Percentiles rank a stretch among this genome's conserved stretches.
Conservation (phyloP, 805 yeast species). For the Priceomyces castillae region DNA sequence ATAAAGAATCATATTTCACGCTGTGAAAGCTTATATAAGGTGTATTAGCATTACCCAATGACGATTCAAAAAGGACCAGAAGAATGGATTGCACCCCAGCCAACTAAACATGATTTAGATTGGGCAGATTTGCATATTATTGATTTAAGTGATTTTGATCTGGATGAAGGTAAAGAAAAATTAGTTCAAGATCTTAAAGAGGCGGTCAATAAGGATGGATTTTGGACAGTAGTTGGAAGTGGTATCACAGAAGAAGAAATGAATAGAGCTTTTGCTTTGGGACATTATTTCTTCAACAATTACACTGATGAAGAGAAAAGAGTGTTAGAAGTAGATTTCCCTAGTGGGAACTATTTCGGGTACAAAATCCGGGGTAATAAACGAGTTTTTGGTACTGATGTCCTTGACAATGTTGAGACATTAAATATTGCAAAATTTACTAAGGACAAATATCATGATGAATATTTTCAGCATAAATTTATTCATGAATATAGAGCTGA, state of each 20-base stretch:
- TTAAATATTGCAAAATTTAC: constrained; percentile 34
- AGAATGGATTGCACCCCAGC: constrained; percentile 24
- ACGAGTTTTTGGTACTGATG: constrained; percentile 28
- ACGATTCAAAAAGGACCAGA: constrained; percentile 10
- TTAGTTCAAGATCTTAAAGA: constrained; percentile 25
- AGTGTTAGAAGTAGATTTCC: constrained; percentile 23
- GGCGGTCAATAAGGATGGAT: constrained; percentile 31
- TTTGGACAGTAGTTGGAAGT: constrained; percentile 27
- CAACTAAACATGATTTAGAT: constrained; percentile 24
- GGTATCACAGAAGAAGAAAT: constrained; percentile 26
- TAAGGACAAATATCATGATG: constrained; percentile 16
- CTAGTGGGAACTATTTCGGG: constrained; percentile 30
- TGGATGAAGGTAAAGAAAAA: constrained; percentile 22
- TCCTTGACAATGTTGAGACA: constrained; percentile 28
- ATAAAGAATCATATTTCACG: too few relatives aligned
- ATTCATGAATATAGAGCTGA: constrained; percentile 20
- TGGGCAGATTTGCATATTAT: constrained; percentile 31
- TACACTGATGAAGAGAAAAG: constrained; percentile 26
- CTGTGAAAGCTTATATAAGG: too few relatives aligned
- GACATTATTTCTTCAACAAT: constrained; percentile 24
- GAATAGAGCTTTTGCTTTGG: constrained; percentile 24
- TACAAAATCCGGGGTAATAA: constrained; percentile 31
- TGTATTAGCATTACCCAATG: too few relatives aligned
- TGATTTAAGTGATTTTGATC: constrained; percentile 26
- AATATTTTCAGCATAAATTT: constrained; percentile 18